phyloP scores from a whole-genome alignment of 2,329 filamentous ascomycete species.

The Parastagonospora nodorum region DNA sequence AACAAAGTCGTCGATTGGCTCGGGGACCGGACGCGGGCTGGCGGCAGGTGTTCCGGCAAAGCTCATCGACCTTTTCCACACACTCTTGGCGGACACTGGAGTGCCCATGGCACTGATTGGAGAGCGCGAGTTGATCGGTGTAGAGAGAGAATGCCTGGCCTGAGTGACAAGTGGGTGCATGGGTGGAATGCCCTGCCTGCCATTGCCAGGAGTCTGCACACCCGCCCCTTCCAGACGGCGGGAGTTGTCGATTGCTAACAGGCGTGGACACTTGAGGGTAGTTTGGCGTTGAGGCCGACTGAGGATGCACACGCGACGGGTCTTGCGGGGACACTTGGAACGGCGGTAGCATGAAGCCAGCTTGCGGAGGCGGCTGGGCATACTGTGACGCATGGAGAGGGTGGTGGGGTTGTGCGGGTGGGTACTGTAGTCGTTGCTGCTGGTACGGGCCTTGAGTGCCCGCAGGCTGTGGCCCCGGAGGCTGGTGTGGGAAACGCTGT shows the following conservation, averaged over 20 bases:
- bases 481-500: slow-evolving; percentile 31
- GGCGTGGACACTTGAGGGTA: slow-evolving; percentile 39
- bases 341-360: slow-evolving; percentile 54
- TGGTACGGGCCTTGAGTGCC: slow-evolving; percentile 36
- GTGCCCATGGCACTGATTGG: slow-evolving; percentile 32
- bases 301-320: slow-evolving; percentile 45
- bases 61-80: slow-evolving; percentile 39
- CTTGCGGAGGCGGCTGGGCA: slow-evolving; percentile 47
- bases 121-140: slow-evolving; percentile 29
- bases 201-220: slow-evolving; percentile 19
- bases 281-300: slow-evolving; percentile 29
- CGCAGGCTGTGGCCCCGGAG: slow-evolving; percentile 40
- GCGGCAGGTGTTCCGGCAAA: slow-evolving; percentile 19
- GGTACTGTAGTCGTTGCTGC: slow-evolving; percentile 39
- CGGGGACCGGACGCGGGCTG: slow-evolving; percentile 28
- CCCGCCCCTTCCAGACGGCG: slow-evolving; percentile 8
- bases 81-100: slow-evolving; percentile 36
- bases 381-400: slow-evolving; percentile 36
- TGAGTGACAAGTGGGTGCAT: slow-evolving; percentile 32
- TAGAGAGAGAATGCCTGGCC: slow-evolving; percentile 31
- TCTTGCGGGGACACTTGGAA: slow-evolving; percentile 55
- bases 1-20: slow-evolving; percentile 36
- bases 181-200: slow-evolving; percentile 21
- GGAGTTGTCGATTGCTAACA: slow-evolving; percentile 19
- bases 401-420: slow-evolving; percentile 37